Percentiles rank a stretch among this genome's conserved stretches.
phyloP scores from a whole-genome alignment of 495 filamentous ascomycete genomes.

The Aspergillus carlsbadensis region DNA sequence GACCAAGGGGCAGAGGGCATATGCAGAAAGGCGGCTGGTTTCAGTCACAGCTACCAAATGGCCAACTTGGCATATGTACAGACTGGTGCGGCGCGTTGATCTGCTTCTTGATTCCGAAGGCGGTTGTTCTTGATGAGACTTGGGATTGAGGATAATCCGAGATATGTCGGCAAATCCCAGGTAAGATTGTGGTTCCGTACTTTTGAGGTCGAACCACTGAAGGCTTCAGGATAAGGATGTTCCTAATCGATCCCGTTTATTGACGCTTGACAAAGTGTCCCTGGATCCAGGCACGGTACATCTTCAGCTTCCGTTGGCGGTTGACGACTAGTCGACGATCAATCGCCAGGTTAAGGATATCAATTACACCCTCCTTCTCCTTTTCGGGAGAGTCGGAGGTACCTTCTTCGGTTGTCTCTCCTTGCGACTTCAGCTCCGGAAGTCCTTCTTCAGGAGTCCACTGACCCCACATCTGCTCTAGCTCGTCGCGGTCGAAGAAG shows the following conservation, averaged over 20 bases:
- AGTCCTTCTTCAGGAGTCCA: conserved; percentile 40
- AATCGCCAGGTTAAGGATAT: conserved; percentile 72
- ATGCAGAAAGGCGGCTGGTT: too few relatives aligned
- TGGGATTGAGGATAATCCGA: too few relatives aligned
- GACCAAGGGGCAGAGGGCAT: too few relatives aligned
- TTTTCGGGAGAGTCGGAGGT: conserved; percentile 12
- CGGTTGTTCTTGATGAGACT: too few relatives aligned
- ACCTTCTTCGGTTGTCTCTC: neutral
- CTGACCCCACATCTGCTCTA: conserved; percentile 75
- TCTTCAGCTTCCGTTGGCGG: conserved; percentile 83
- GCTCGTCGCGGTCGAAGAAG: conserved; percentile 87
- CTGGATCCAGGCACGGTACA: conserved; percentile 98
- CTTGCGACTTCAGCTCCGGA: conserved; percentile 17
- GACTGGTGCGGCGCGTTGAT: too few relatives aligned
- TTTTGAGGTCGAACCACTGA: too few relatives aligned
- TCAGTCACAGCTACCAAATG: too few relatives aligned
- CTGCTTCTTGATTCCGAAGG: too few relatives aligned
- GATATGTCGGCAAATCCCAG: too few relatives aligned
- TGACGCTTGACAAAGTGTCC: conserved; percentile 76
- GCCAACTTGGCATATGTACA: too few relatives aligned
- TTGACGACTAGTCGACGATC: conserved; percentile 92
- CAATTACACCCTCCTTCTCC: conserved; percentile 46
- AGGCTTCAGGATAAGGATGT: too few relatives aligned
- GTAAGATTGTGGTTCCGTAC: too few relatives aligned
- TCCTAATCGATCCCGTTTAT: conserved; percentile 19